Percentiles rank a stretch among this genome's conserved stretches.
These are phyloP conservation scores for Yarrowia porcina DNA, from an alignment of 805 yeast genomes.

Conservation along the genomic window DNA sequence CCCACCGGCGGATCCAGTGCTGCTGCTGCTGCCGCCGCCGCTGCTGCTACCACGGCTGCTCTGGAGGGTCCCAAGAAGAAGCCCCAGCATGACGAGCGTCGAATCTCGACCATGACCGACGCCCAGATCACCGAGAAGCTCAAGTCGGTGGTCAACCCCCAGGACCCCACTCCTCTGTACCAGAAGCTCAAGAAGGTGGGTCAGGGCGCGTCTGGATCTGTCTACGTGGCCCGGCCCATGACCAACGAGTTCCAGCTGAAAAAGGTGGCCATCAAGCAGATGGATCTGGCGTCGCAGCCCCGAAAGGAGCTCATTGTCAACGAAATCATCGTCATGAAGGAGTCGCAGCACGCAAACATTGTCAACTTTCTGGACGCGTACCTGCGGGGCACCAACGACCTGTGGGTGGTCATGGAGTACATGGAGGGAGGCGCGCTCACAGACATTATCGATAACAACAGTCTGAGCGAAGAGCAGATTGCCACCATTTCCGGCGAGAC, in stretches of 20 bases:
- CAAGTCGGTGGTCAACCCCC: slow-evolving; percentile 72
- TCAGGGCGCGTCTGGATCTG: slow-evolving; percentile 98
- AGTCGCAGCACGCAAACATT: slow-evolving; percentile 82
- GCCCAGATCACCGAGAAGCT: slow-evolving; percentile 80
- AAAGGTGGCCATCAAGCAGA: slow-evolving; percentile 90
- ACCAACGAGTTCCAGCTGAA: slow-evolving; percentile 35
- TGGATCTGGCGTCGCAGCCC: slow-evolving; percentile 92
- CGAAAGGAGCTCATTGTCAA: slow-evolving; percentile 91
- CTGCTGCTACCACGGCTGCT: slow-evolving; percentile 35
- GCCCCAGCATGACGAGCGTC: slow-evolving; percentile 51
- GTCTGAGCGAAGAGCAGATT: slow-evolving; percentile 79
- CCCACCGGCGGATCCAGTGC: slow-evolving; percentile 2
- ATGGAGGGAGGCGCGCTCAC: slow-evolving; percentile 99
- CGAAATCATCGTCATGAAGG: slow-evolving; percentile 95
- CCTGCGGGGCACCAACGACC: slow-evolving; percentile 52
- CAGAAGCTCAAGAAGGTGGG: slow-evolving; percentile 73
- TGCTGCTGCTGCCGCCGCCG: slow-evolving; percentile 45
- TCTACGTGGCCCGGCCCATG: slow-evolving; percentile 76
- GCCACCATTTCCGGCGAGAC: slow-evolving; percentile 90
- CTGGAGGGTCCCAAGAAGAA: slow-evolving; percentile 28
- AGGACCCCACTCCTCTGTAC: slow-evolving; percentile 74
- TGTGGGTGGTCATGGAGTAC: slow-evolving; percentile 99
- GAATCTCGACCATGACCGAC: slow-evolving; percentile 70
- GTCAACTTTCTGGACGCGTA: slow-evolving; percentile 91
- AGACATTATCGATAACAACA: slow-evolving; percentile 89